These are phyloP conservation scores for Carex parvula DNA, from an alignment of 176 grass and related monocot genomes.

Conservation along the genomic window DNA sequence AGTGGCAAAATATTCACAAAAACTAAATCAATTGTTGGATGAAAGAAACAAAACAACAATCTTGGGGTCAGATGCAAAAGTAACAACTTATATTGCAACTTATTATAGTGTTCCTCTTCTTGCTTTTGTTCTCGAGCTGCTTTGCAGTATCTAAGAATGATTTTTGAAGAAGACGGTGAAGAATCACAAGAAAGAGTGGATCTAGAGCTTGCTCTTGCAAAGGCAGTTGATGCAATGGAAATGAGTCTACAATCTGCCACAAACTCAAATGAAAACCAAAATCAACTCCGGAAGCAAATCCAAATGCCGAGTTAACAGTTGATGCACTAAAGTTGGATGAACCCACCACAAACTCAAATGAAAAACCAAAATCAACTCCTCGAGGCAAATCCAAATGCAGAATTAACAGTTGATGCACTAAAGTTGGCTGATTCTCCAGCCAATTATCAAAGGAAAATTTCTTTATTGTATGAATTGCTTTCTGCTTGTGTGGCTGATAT, in stretches of 20 bases:
- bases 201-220: constrained; percentile 73
- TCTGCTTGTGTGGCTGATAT: constrained; percentile 92
- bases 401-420: constrained; percentile 24
- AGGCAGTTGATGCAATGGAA: constrained; percentile 77
- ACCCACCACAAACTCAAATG: background rate
- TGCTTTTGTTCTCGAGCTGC: background rate
- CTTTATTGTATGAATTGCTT: constrained; percentile 81
- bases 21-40: background rate
- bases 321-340: constrained; percentile 22
- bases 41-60: background rate
- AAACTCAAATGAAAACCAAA: background rate
- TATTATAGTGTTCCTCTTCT: background rate
- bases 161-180: constrained; percentile 76
- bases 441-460: constrained; percentile 63
- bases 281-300: background rate
- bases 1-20: background rate
- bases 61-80: constrained; percentile 1
- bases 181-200: constrained; percentile 54
- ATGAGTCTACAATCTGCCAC: constrained; percentile 51
- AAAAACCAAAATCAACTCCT: constrained; percentile 2
- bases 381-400: background rate
- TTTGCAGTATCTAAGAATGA: constrained; percentile 62
- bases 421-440: constrained; percentile 30
- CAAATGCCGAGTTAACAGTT: background rate
- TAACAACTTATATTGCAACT: background rate